Conservation (phyloP, 2,329 filamentous ascomycete species). For the Zelopaecilomyces penicillatus region DNA sequence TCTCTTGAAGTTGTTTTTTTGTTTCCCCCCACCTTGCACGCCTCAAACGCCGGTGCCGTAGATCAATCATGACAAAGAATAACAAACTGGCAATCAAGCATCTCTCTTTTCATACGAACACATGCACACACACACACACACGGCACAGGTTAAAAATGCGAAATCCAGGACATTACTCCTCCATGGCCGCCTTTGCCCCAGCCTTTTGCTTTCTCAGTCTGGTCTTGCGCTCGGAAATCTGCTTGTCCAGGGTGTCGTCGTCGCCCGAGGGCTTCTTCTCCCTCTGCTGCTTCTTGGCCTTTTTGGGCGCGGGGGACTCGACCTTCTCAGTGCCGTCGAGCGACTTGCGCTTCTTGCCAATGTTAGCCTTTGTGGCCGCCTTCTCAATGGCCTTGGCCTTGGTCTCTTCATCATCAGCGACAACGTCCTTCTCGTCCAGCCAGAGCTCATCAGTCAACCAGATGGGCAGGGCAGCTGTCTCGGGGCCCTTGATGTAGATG, state of each 20-base stretch:
- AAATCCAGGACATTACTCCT: conserved; percentile 24
- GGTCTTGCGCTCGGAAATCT: conserved; percentile 51
- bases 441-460: conserved; percentile 92
- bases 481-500: conserved; percentile 83
- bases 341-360: conserved; percentile 58
- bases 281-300: conserved; percentile 16
- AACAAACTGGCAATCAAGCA: background rate
- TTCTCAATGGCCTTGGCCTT: conserved; percentile 28
- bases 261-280: conserved; percentile 34
- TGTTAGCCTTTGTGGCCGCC: conserved; percentile 41
- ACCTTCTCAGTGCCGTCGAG: conserved; percentile 32
- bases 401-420: conserved; percentile 51
- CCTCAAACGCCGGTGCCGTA: conserved; percentile 24
- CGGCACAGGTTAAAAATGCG: conserved; percentile 11
- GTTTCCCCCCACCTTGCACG: conserved; percentile 16
- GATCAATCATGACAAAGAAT: conserved; percentile 10
- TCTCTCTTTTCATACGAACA: too few relatives aligned
- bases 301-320: conserved; percentile 32
- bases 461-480: conserved; percentile 83
- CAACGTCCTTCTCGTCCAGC: conserved; percentile 66
- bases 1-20: conserved; percentile 8
- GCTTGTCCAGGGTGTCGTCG: conserved; percentile 46
- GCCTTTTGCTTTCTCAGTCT: conserved; percentile 53
- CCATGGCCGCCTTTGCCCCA: conserved; percentile 43
- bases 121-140: background rate